Evolutionary conservation across 495 filamentous ascomycete genomes (phyloP), one percentile per base, ranked within the genome.

Genomic region (Aspergillus kassunensis): DNA sequence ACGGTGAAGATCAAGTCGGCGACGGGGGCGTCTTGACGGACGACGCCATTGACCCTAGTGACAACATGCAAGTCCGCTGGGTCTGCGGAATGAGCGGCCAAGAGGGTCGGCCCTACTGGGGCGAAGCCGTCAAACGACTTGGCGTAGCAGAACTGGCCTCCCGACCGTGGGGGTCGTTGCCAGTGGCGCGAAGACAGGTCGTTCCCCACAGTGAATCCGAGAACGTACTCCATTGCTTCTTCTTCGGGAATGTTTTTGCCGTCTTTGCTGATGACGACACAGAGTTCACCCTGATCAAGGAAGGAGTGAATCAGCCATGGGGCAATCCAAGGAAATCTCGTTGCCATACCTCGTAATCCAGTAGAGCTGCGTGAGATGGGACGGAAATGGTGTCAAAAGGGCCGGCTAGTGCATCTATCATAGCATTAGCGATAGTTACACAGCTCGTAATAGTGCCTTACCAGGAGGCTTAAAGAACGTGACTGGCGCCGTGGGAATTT

Each of bases 1-100:
- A 71, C 61, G 10, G 39, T 30, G 42, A 69, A 71, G 31, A 71
- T 71, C 62, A 71, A 67, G n/a, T 67, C 60, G 20, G 10, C 12
- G 0, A 64, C 66, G 24, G 64, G 30, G 0, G 53, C 55, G 19
- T 69, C 63, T 34, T 71, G 68, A 4, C 68, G 60, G 1, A 44
- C 48, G 0, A n/a, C 19, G 9, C 59, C 65, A n/a, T n/a, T n/a
- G n/a, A n/a, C n/a, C n/a, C n/a, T n/a, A n/a, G n/a, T n/a, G n/a
- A n/a, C n/a, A n/a, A n/a, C n/a, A n/a, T n/a, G n/a, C n/a, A n/a
- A n/a, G n/a, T n/a, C n/a, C n/a, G n/a, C n/a, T n/a, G n/a, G n/a
- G n/a, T n/a, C n/a, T n/a, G n/a, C n/a, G n/a, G n/a, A n/a, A n/a
- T n/a, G n/a, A n/a, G n/a, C n/a, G n/a, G n/a, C n/a, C n/a, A n/a